phyloP scores from a whole-genome alignment of 345 rosid genomes.

The Corchorus olitorius region DNA sequence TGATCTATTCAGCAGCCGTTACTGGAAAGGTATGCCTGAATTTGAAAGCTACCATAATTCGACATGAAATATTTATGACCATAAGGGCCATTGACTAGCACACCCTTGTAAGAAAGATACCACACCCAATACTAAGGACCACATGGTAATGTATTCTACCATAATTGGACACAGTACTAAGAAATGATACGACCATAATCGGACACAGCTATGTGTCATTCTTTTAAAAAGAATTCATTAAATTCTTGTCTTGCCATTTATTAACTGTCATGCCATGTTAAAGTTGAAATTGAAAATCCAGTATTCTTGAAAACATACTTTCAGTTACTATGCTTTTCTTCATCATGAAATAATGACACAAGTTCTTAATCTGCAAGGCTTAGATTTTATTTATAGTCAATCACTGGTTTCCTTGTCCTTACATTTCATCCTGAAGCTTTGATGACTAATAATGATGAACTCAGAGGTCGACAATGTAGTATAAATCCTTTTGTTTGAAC shows the following conservation, averaged over 20 bases:
- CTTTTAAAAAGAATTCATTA: neutral
- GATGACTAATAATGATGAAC: neutral
- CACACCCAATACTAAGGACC: neutral
- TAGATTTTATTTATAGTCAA: neutral
- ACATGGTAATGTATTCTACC: neutral
- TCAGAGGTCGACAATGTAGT: neutral
- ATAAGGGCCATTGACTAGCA: neutral
- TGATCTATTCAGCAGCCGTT: conserved; percentile 90
- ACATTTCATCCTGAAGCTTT: neutral
- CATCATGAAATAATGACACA: neutral
- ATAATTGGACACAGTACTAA: too few species aligned
- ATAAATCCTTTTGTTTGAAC: neutral
- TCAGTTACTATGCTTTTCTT: conserved; percentile 5
- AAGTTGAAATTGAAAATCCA: neutral
- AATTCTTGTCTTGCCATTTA: neutral
- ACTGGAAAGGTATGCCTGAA: conserved; percentile 76
- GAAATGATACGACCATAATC: too few species aligned
- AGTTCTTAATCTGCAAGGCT: neutral
- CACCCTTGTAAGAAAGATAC: neutral
- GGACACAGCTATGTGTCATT: too few species aligned
- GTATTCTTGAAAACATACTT: neutral
- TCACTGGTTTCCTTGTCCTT: neutral
- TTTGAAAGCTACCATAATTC: conserved; percentile 4
- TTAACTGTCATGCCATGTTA: neutral
- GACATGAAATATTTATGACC: neutral